A percentile compares a stretch with the other conserved stretches of the same genome.
These are phyloP conservation scores for Fusarium keratoplasticum DNA, from an alignment of 2,329 filamentous ascomycete genomes.

Conservation along the genomic window DNA sequence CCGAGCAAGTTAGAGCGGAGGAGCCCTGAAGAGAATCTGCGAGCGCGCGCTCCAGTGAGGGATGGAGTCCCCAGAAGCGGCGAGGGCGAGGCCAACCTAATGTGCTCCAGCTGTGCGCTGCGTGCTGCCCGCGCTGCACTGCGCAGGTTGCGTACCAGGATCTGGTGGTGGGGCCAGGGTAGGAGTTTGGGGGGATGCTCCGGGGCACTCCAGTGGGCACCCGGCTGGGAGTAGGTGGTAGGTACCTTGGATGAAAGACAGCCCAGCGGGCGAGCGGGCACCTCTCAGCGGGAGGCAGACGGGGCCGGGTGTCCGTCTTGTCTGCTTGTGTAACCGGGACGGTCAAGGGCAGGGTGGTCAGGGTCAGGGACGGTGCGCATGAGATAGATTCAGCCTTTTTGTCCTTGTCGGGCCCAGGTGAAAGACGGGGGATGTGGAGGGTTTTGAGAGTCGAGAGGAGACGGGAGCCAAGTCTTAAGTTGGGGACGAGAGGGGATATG, in stretches of 20 bases:
- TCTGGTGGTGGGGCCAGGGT: conserved; percentile 31
- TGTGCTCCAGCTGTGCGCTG: conserved; percentile 3
- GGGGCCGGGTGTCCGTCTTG: conserved; percentile 1
- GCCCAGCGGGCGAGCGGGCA: conserved; percentile 17
- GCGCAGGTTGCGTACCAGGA: conserved; percentile 14
- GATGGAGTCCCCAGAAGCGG: conserved; percentile 28
- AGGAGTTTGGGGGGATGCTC: conserved; percentile 25
- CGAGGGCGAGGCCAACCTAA: conserved; percentile 26
- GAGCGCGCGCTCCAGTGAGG: conserved; percentile 8
- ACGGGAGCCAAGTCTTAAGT: conserved; percentile 1
- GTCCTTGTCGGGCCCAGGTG: not conserved
- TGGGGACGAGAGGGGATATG: conserved; percentile 6
- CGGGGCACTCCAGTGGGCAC: conserved; percentile 29
- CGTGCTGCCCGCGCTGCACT: not conserved
- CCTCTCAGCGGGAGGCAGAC: conserved; percentile 12
- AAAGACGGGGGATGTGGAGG: conserved; percentile 14
- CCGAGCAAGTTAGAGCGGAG: conserved; percentile 10
- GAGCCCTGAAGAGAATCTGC: conserved; percentile 27
- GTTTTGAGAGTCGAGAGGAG: conserved; percentile 22
- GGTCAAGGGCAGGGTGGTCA: not conserved
- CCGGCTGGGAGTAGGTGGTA: conserved; percentile 2
- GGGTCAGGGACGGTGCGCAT: not conserved
- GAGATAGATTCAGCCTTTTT: conserved; percentile 1
- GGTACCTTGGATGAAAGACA: conserved; percentile 4
- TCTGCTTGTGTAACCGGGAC: not conserved